Evolutionary conservation across 169 alveolate genomes (phyloP).

Genomic region (Cryptosporidium ubiquitum): DNA sequence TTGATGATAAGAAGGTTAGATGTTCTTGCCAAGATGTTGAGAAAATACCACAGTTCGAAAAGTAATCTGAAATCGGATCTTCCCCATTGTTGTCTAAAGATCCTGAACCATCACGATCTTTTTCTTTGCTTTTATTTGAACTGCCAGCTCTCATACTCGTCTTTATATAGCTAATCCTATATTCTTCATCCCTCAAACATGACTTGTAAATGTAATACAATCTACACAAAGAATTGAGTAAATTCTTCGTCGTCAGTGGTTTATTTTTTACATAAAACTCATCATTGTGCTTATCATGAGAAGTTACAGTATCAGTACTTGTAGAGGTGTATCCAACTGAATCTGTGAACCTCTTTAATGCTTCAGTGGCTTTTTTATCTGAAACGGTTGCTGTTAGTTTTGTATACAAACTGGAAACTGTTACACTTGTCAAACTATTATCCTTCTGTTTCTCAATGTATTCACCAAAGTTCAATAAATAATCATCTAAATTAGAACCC

Average conservation of each 20-base stretch:
- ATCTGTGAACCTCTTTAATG: constrained; percentile 5
- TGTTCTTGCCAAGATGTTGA: constrained; percentile 28
- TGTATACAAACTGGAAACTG: constrained; percentile 36
- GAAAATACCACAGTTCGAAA: constrained; percentile 35
- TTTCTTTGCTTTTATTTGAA: neutral
- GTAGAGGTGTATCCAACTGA: constrained; percentile 8
- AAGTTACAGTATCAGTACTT: neutral
- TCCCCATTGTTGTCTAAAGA: neutral
- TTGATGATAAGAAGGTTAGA: neutral
- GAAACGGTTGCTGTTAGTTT: constrained; percentile 14
- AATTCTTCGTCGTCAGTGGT: neutral
- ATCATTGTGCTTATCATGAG: neutral
- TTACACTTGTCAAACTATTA: constrained; percentile 12
- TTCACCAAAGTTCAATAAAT: constrained; percentile 10
- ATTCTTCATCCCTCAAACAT: constrained; percentile 36
- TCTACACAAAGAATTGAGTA: constrained; percentile 28
- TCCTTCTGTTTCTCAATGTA: constrained; percentile 17
- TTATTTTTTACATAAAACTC: neutral
- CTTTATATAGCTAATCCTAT: constrained; percentile 30
- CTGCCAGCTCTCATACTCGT: constrained; percentile 2
- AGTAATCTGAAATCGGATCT: constrained; percentile 2
- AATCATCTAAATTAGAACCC: constrained; percentile 15
- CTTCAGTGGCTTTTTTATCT: neutral
- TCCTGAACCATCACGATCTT: too few species aligned
- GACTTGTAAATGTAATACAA: constrained; percentile 47